Conservation (phyloP, 164 flowering plant species). For the Umbellularia californica region DNA sequence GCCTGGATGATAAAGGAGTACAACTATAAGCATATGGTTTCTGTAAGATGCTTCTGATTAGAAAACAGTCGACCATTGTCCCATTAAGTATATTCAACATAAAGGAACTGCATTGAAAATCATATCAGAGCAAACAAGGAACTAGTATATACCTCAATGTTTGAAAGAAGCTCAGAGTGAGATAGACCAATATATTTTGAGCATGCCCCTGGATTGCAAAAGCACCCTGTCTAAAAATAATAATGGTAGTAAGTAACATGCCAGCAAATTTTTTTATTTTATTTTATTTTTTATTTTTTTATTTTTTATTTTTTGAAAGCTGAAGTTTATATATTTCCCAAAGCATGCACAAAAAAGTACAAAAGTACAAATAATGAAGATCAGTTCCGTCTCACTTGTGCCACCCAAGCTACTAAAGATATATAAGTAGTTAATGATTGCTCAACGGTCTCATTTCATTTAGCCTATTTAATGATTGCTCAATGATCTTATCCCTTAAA, state of each 20-base stretch:
- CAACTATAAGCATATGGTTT: background rate
- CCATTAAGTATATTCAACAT: background rate
- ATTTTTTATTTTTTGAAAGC: too few relatives aligned
- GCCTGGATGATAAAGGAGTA: conserved; percentile 44
- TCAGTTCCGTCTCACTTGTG: too few relatives aligned
- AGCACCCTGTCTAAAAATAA: conserved; percentile 84
- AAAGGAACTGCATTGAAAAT: background rate
- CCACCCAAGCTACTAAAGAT: too few relatives aligned
- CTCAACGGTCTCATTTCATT: too few relatives aligned
- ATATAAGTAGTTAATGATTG: too few relatives aligned
- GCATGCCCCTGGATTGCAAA: conserved; percentile 99
- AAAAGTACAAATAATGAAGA: too few relatives aligned
- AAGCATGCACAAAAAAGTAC: too few relatives aligned
- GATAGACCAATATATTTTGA: conserved; percentile 86
- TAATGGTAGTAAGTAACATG: conserved; percentile 1
- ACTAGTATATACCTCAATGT: conserved; percentile 57
- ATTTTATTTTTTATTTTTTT: too few relatives aligned
- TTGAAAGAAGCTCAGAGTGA: conserved; percentile 72
- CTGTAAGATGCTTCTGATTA: background rate
- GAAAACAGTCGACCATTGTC: background rate
- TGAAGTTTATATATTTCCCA: too few relatives aligned
- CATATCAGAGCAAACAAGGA: background rate
- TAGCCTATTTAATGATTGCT: too few relatives aligned
- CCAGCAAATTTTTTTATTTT: background rate
- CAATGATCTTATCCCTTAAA: too few relatives aligned